Evolutionary conservation across 1,284 basidiomycete genomes (phyloP), one percentile per base, ranked within the genome.

Genomic region (Puccinia novopanici): DNA sequence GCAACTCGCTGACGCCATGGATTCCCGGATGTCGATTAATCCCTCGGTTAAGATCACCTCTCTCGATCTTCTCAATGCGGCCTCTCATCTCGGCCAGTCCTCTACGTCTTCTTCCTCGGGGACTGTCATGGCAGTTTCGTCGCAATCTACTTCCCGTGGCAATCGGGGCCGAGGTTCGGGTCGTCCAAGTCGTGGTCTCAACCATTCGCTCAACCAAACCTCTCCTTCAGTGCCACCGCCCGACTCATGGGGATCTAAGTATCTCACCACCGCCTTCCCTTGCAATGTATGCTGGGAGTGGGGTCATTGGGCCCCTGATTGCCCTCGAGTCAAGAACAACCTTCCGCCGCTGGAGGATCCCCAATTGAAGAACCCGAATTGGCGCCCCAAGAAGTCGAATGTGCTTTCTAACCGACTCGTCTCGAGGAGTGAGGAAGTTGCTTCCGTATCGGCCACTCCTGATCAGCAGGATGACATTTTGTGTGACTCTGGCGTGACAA

Each of bases 261-360:
- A 54, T 13, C 68, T 71, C n/a, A 73, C 34, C 3, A 4, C 52
- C 2, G 52, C 55, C 19, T 57, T 55, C n/a, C 71, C 71, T 4
- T 73, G 71, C 54, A 73, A 57, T 27, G 2, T 22, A 9, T 73
- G n/a, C n/a, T n/a, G n/a, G n/a, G n/a, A n/a, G n/a, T n/a, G n/a
- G n/a, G n/a, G n/a, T n/a, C n/a, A n/a, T n/a, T n/a, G n/a, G n/a
- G n/a, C n/a, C n/a, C n/a, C n/a, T n/a, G n/a, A n/a, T n/a, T n/a
- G n/a, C n/a, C n/a, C n/a, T n/a, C n/a, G n/a, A n/a, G n/a, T n/a
- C n/a, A n/a, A n/a, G n/a, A n/a, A n/a, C n/a, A n/a, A 52, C 34
- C 57, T 34, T 2, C 27, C 57, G 10, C 57, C 57, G 4, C 27
- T 61, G 2, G 57, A 61, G 6, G 30, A 61, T 17, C 57, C 57